phyloP scores from a whole-genome alignment of 2,329 filamentous ascomycete genomes.

The Talaromyces marneffei region DNA sequence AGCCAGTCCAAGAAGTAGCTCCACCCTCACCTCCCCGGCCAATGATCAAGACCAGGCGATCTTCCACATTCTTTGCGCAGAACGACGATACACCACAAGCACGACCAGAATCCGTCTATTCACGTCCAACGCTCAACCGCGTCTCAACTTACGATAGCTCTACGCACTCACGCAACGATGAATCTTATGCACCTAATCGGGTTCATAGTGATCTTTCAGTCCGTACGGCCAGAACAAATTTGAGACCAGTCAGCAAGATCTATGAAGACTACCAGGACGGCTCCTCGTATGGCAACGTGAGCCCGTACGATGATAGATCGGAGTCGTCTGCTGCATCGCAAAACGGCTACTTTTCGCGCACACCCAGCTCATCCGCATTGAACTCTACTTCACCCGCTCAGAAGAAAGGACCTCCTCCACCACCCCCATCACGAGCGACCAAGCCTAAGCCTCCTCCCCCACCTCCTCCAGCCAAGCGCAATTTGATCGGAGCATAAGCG shows the following conservation, averaged over 20 bases:
- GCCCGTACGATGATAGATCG: constrained; percentile 47
- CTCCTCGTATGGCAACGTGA: constrained; percentile 39
- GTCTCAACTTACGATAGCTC: constrained; percentile 56
- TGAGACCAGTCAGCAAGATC: constrained; percentile 38
- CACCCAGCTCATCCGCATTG: constrained; percentile 45
- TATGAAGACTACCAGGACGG: constrained; percentile 46
- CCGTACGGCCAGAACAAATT: constrained; percentile 43
- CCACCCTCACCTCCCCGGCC: constrained; percentile 46
- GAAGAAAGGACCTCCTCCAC: constrained; percentile 55
- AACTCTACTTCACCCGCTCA: constrained; percentile 20
- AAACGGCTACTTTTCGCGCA: constrained; percentile 47
- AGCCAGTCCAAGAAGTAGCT: constrained; percentile 51
- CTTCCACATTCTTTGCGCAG: constrained; percentile 30
- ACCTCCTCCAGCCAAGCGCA: constrained; percentile 59
- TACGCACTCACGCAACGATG: constrained; percentile 48
- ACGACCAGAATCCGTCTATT: constrained; percentile 36
- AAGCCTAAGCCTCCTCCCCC: constrained; percentile 55
- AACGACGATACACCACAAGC: constrained; percentile 38
- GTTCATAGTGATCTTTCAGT: constrained; percentile 49
- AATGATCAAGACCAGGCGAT: constrained; percentile 46
- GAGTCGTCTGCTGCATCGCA: constrained; percentile 51
- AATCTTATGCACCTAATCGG: constrained; percentile 48
- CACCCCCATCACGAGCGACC: constrained; percentile 57
- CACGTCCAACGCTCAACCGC: constrained; percentile 46
- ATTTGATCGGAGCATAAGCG: constrained; percentile 24